These are phyloP conservation scores for Lepidium africanum DNA, from an alignment of 345 rosid species.

Conservation along the genomic window DNA sequence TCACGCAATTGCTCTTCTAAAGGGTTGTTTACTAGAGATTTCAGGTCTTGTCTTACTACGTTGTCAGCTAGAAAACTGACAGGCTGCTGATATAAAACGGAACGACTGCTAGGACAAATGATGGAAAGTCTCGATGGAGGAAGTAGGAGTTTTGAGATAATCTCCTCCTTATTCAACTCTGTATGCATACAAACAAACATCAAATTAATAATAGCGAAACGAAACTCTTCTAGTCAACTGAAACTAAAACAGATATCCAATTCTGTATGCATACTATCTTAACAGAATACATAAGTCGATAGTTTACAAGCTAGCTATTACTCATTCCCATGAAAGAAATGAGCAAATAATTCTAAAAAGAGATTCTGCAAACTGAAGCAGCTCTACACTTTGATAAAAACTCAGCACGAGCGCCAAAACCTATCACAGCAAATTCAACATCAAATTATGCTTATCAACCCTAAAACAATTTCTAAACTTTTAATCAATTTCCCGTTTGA, in stretches of 20 bases:
- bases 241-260: neutral
- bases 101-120: constrained; percentile 29
- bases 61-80: constrained; percentile 23
- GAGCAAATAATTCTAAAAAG: neutral
- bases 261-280: neutral
- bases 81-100: constrained; percentile 31
- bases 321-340: neutral
- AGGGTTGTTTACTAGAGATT: constrained; percentile 10
- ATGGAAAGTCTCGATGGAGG: constrained; percentile 36
- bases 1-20: constrained; percentile 20
- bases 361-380: neutral
- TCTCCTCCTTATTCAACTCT: constrained; percentile 69
- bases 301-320: neutral
- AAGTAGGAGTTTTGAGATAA: constrained; percentile 51
- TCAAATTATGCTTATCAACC: neutral
- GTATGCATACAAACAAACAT: constrained; percentile 20
- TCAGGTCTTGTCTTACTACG: constrained; percentile 18
- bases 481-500: neutral
- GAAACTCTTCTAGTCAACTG: neutral
- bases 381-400: neutral
- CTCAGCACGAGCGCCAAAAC: neutral
- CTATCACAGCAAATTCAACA: neutral
- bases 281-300: neutral
- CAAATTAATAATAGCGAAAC: neutral
- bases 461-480: neutral